Conservation (phyloP, 345 rosid species). For the Microthlaspi erraticum region DNA sequence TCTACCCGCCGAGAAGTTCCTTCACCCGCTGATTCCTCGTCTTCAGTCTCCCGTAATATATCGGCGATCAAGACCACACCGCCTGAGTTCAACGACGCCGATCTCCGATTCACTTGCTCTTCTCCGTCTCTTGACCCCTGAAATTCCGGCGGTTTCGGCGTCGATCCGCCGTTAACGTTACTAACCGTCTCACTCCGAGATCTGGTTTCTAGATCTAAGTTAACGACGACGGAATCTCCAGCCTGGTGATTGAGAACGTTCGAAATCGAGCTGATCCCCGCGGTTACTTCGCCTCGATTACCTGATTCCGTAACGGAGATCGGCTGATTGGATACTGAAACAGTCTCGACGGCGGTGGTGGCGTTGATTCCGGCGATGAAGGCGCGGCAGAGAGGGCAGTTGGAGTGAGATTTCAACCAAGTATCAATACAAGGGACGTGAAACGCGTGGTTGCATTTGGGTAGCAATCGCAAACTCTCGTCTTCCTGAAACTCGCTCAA, state of each 20-base stretch:
- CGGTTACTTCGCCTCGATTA: too few relatives aligned
- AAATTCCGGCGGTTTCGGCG: slow-evolving; percentile 24
- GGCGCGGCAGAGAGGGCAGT: slow-evolving; percentile 84
- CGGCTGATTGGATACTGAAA: not conserved
- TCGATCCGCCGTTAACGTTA: slow-evolving; percentile 12
- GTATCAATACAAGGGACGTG: slow-evolving; percentile 83
- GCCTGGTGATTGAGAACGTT: not conserved
- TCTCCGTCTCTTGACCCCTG: not conserved
- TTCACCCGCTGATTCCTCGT: slow-evolving; percentile 40
- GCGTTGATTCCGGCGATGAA: slow-evolving; percentile 12
- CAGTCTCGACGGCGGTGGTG: slow-evolving; percentile 12
- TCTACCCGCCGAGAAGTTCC: slow-evolving; percentile 40
- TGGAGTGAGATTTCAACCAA: slow-evolving; percentile 85
- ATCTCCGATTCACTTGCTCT: slow-evolving; percentile 50
- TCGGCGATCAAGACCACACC: slow-evolving; percentile 52
- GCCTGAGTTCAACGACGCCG: slow-evolving; percentile 54
- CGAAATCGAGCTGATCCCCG: not conserved
- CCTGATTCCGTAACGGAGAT: not conserved
- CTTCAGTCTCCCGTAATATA: slow-evolving; percentile 45
- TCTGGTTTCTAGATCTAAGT: slow-evolving; percentile 46
- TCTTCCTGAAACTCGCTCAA: slow-evolving; percentile 74
- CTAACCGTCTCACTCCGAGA: slow-evolving; percentile 39
- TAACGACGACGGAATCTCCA: slow-evolving; percentile 50
- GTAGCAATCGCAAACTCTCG: slow-evolving; percentile 69
- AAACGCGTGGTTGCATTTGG: slow-evolving; percentile 83